Evolutionary conservation across 768 basidiomycete genomes (phyloP), one percentile per base, ranked within the genome.

Genomic region (Hygrocybe punicea): DNA sequence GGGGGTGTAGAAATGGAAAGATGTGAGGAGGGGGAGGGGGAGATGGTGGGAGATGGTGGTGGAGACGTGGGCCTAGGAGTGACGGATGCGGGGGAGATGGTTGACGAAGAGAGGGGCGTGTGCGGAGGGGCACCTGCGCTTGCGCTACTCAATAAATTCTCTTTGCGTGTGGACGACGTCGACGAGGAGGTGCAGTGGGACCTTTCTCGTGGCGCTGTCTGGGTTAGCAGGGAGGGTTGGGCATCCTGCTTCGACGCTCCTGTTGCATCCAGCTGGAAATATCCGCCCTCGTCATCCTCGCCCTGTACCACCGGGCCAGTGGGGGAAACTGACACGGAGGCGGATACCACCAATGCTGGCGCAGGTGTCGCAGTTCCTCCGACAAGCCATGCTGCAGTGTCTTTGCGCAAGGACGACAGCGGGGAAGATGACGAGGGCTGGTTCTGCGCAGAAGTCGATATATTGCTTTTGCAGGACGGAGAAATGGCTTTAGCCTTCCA

Each of bases 181-280:
- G 17, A 76, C 71, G 39, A 76, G 75, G 56, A 76, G 65, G 48
- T 77, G 75, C 2, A 75, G 14, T 40, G 39, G 39, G 53, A 29
- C 24, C 24, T 44, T 19, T 44, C 25, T 6, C 53, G 36, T 74
- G 68, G 54, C 4, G 85, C 85, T 7, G 85, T 86, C 60, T 81
- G 84, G n/a, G 83, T 83, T 36, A 87, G 78, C 23, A 87, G 75
- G 14, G 85, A 87, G 19, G 79, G 76, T 23, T 71, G 74, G 24
- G 25, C n/a, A 50, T 50, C 33, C 8, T 6, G 19, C n/a, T 50
- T 50, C 7, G 19, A 67, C 68, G 52, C 71, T 73, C 54, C 25
- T 7, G 24, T 29, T 16, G 33, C 7, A 9, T 50, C 24, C 14
- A 25, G 29, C 48, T 50, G 48, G 46, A 14, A 6, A 25, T 25